These are phyloP conservation scores for Lumnitzera littorea DNA, from an alignment of 345 rosid species.

Conservation along the genomic window DNA sequence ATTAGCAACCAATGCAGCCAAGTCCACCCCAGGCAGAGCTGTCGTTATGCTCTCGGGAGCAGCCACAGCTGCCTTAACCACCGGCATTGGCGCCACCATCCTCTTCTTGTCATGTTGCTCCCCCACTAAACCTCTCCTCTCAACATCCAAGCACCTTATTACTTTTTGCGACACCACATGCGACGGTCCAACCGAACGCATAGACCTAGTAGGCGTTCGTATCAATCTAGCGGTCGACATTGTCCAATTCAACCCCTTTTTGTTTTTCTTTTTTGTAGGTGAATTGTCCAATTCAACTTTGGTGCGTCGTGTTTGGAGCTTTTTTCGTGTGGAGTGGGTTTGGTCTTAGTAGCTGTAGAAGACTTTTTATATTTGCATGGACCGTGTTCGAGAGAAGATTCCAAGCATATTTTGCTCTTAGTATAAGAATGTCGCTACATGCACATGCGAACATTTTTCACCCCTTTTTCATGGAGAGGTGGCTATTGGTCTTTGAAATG, in stretches of 20 bases:
- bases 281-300: neutral
- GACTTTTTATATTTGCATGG: slow-evolving; percentile 8
- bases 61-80: slow-evolving; percentile 17
- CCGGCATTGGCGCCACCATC: slow-evolving; percentile 4
- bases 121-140: slow-evolving; percentile 12
- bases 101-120: slow-evolving; percentile 19
- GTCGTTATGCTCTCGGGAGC: slow-evolving; percentile 12
- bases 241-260: neutral
- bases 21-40: slow-evolving; percentile 12
- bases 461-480: slow-evolving; percentile 14
- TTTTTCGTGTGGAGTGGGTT: neutral
- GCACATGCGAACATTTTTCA: neutral
- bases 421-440: slow-evolving; percentile 13
- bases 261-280: neutral
- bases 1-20: slow-evolving; percentile 15
- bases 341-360: neutral
- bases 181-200: neutral
- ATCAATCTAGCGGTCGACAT: slow-evolving; percentile 38
- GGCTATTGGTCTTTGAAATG: slow-evolving; percentile 10
- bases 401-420: slow-evolving; percentile 26
- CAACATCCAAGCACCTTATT: slow-evolving; percentile 1
- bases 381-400: slow-evolving; percentile 27
- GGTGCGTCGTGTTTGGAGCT: neutral
- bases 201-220: slow-evolving; percentile 8
- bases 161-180: neutral